phyloP scores from a whole-genome alignment of 192 early-diverging fungal genomes.

The Gamsiella multidivaricata region DNA sequence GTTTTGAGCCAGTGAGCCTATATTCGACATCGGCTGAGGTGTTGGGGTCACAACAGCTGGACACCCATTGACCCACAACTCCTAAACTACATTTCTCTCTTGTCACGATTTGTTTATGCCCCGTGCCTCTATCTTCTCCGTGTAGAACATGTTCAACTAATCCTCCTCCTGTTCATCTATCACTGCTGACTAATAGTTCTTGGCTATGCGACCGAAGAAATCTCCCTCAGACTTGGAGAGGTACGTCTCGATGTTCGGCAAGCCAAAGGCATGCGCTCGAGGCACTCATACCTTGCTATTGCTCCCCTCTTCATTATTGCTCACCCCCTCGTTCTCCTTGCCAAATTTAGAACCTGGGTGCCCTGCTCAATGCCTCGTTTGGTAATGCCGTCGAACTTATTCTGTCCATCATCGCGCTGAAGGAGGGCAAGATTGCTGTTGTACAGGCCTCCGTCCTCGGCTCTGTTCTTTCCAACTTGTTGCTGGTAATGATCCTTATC shows the following conservation, averaged over 20 bases:
- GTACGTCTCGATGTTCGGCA: conserved; percentile 53
- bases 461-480: conserved; percentile 91
- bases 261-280: conserved; percentile 70
- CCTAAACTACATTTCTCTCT: background rate
- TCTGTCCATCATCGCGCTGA: conserved; percentile 84
- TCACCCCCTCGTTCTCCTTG: conserved; percentile 84
- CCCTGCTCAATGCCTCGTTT: conserved; percentile 78
- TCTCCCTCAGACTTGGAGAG: conserved; percentile 74
- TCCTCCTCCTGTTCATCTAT: background rate
- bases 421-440: conserved; percentile 78
- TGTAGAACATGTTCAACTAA: background rate
- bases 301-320: conserved; percentile 68
- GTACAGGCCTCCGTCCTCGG: conserved; percentile 92
- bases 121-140: too few species aligned
- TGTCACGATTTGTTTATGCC: too few species aligned
- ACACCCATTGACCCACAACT: background rate
- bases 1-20: too few species aligned
- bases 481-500: conserved; percentile 64
- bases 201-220: conserved; percentile 89
- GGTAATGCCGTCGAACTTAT: conserved; percentile 93
- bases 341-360: conserved; percentile 73
- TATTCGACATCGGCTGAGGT: too few species aligned
- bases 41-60: too few species aligned
- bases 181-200: conserved; percentile 82
- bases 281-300: background rate